These are phyloP conservation scores for Acanthamoeba castellanii DNA, from an alignment of 208 protist species.

Conservation along the genomic window DNA sequence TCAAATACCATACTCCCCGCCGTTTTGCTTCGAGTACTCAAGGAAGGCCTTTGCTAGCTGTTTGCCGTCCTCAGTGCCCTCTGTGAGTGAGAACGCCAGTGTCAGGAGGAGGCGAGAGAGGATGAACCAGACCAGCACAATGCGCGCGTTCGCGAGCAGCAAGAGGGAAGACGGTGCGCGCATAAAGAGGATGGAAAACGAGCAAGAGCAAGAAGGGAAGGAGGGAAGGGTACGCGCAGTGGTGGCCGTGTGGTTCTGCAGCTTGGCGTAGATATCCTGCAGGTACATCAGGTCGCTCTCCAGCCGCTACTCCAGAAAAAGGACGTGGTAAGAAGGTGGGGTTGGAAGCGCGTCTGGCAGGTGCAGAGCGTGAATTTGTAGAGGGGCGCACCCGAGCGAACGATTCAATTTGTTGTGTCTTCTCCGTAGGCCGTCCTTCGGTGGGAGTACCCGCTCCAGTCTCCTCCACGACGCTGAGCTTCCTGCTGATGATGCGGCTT, in stretches of 20 bases:
- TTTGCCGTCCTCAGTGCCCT: constrained; percentile 18
- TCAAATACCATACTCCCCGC: not conserved
- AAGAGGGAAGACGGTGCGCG: not conserved
- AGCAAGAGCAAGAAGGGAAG: not conserved
- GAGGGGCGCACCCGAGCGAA: not conserved
- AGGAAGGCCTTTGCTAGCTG: constrained; percentile 27
- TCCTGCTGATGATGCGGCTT: not conserved
- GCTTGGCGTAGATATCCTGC: constrained; percentile 44
- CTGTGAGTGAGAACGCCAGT: not conserved
- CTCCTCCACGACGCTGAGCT: not conserved
- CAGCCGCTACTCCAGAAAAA: not conserved
- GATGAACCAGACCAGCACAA: not conserved
- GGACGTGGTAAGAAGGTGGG: not conserved
- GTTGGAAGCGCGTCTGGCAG: not conserved
- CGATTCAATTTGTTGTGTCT: constrained; percentile 26
- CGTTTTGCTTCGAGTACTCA: constrained; percentile 26
- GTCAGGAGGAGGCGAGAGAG: not conserved
- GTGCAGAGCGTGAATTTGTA: not conserved
- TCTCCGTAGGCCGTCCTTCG: not conserved
- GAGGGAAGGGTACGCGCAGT: constrained; percentile 11
- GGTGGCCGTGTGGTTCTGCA: constrained; percentile 40
- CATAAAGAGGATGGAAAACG: not conserved
- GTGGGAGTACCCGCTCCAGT: not conserved
- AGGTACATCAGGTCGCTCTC: constrained; percentile 3
- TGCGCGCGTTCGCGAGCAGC: not conserved